Evolutionary conservation across 768 basidiomycete species (phyloP), one percentile per base, ranked within the genome.

Genomic region (Suillus paluster): DNA sequence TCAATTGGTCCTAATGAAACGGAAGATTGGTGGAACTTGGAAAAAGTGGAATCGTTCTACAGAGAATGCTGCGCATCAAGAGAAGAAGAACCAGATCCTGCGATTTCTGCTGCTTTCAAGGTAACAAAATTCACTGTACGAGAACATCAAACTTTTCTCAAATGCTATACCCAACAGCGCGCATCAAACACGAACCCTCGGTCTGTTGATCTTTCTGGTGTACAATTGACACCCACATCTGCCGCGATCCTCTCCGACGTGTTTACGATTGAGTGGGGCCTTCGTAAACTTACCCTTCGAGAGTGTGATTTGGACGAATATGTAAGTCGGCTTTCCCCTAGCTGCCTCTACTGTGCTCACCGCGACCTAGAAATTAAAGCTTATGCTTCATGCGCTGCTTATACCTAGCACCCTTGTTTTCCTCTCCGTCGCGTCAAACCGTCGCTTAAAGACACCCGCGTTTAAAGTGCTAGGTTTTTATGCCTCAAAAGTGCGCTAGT

Each of bases 181-280:
- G 84, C 86, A 38, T 77, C 85, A 21, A 69, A 77, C 11, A 81
- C 80, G 11, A 80, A 77, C 45, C 92, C 94, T 0, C 84, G 93
- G 19, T 81, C 87, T 0, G 83, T 95, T 19, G 91, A 95, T 72
- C 79, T 94, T n/a, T 89, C 94, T 2, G 86, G 91, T 11, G 86
- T 90, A 23, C 89, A 89, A 67, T 81, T 99, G 21, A 90, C 86
- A 1, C 73, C 82, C 2, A 82, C 87, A 2, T 81, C 86, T 0
- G 90, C 94, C 0, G 87, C 89, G 14, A 88, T 95, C 19, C 82
- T 99, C 19, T 90, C 97, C 0, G 97, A 99, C 75, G 87, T 97
- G 15, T 87, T 99, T 65, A 86, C 87, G 9, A 89, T 97, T 61
- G 94, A 98, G 74, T 98, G 95, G 92, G 96, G 95, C 0, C 78